phyloP scores from a whole-genome alignment of 2,329 filamentous ascomycete species.

The Venturia oleaginea region DNA sequence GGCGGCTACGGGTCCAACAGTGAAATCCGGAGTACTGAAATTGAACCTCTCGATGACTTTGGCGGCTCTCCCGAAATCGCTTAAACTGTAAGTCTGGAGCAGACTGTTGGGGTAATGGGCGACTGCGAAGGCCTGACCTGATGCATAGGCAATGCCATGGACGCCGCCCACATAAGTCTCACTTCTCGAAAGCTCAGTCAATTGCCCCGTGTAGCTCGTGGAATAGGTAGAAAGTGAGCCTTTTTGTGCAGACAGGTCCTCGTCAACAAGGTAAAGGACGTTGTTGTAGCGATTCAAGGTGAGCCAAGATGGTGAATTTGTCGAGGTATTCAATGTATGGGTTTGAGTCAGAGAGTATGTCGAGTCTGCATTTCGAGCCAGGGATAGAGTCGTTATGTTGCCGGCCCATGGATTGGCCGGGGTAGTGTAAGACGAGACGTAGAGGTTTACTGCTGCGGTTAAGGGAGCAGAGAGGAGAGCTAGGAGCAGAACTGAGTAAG shows the following conservation, averaged over 20 bases:
- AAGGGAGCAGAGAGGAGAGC: background rate
- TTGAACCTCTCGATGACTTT: conserved; percentile 31
- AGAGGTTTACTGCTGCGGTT: conserved; percentile 28
- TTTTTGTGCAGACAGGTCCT: conserved; percentile 24
- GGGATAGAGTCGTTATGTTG: conserved; percentile 32
- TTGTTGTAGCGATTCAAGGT: conserved; percentile 44
- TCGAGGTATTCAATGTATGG: conserved; percentile 27
- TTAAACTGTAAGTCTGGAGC: conserved; percentile 1
- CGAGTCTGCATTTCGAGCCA: conserved; percentile 20
- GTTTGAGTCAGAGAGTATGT: conserved; percentile 29
- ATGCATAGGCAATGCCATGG: background rate
- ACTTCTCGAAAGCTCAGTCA: background rate
- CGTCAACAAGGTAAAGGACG: conserved; percentile 52
- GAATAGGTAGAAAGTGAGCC: conserved; percentile 10
- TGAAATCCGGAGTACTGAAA: conserved; percentile 25
- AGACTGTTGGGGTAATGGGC: background rate
- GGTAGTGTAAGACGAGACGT: conserved; percentile 34
- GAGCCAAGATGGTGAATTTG: conserved; percentile 51
- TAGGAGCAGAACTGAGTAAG: background rate
- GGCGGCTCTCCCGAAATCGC: background rate
- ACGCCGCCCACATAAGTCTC: conserved; percentile 8
- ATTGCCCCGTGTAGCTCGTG: background rate
- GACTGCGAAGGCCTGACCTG: conserved; percentile 3
- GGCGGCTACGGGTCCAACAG: conserved; percentile 28
- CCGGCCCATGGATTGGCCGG: conserved; percentile 20